phyloP scores from a whole-genome alignment of 345 rosid species.

The Populus nigra region DNA sequence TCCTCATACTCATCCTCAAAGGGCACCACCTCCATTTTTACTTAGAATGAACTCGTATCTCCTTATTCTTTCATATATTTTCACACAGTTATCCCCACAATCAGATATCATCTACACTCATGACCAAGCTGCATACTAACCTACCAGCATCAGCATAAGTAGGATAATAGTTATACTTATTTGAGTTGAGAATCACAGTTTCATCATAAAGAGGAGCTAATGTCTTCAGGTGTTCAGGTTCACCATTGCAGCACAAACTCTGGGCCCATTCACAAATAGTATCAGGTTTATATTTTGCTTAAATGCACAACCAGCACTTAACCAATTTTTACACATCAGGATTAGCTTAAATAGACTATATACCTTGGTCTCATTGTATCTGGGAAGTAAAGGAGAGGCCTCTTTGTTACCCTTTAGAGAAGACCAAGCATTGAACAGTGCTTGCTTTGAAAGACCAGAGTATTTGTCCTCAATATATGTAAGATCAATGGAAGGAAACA shows the following conservation, averaged over 20 bases:
- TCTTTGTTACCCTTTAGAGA: constrained; percentile 46
- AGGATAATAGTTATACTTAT: background rate
- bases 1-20: background rate
- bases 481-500: constrained; percentile 81
- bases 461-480: constrained; percentile 76
- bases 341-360: background rate
- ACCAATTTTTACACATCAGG: background rate
- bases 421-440: constrained; percentile 65
- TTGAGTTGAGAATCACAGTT: background rate
- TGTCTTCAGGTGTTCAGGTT: background rate
- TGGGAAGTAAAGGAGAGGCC: constrained; percentile 22
- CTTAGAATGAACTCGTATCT: background rate
- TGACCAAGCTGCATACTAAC: background rate
- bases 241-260: background rate
- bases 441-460: constrained; percentile 70
- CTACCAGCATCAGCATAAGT: background rate
- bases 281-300: background rate
- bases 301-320: background rate
- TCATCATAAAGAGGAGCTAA: background rate
- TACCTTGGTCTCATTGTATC: constrained; percentile 56
- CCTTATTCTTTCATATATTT: background rate
- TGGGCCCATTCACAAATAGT: background rate
- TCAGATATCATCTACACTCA: background rate
- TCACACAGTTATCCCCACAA: background rate
- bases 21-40: background rate